A percentile compares a stretch with the other conserved stretches of the same genome.
phyloP scores from a whole-genome alignment of 345 rosid genomes.

The Linum usitatissimum region DNA sequence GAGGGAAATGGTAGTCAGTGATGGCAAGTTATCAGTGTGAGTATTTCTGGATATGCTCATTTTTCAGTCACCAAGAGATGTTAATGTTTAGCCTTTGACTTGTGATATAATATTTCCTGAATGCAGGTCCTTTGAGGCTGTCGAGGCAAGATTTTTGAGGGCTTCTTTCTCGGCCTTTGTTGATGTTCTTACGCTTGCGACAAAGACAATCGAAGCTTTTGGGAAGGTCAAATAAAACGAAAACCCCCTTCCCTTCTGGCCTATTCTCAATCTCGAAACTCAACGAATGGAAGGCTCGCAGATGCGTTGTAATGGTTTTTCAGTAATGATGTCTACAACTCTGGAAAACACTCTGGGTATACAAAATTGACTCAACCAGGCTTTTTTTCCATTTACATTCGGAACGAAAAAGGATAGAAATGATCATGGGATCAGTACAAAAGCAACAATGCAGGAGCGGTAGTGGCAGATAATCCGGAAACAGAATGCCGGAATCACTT shows the following conservation, averaged over 20 bases:
- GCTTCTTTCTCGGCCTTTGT: conserved; percentile 81
- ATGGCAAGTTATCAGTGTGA: conserved; percentile 75
- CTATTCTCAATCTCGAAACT: too few relatives aligned
- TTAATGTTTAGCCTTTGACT: not conserved
- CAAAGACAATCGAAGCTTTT: conserved; percentile 74
- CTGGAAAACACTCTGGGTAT: not conserved
- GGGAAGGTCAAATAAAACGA: conserved; percentile 20
- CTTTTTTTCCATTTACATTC: not conserved
- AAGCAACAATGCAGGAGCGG: too few relatives aligned
- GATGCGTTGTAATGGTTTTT: too few relatives aligned
- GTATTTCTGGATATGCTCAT: conserved; percentile 1
- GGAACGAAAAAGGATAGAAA: too few relatives aligned
- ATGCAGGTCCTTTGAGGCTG: conserved; percentile 67
- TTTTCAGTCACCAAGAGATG: not conserved
- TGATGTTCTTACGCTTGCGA: conserved; percentile 63
- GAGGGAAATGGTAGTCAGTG: conserved; percentile 48
- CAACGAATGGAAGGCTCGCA: too few relatives aligned
- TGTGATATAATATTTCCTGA: not conserved
- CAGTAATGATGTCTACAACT: not conserved
- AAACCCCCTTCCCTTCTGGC: too few relatives aligned
- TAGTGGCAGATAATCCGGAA: not conserved
- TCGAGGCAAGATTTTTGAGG: conserved; percentile 89
- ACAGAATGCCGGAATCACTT: conserved; percentile 6
- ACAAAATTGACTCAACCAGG: not conserved
- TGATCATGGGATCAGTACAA: too few relatives aligned